Percentiles rank a stretch among this genome's conserved stretches.
Conservation (phyloP, 192 early-diverging fungal species). For the Backusella mclennaniae region DNA sequence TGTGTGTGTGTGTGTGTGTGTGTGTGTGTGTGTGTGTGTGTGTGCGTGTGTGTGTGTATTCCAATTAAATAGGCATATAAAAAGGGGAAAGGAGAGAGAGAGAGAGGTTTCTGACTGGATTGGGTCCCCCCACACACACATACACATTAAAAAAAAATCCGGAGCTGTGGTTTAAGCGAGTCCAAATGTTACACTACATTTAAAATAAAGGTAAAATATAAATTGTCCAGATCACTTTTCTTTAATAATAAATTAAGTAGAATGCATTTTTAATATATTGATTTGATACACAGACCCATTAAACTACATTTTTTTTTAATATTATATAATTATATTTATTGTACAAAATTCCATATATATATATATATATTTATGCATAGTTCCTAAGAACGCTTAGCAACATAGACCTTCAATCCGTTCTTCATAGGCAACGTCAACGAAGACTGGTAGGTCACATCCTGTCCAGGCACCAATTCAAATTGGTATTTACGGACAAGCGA, state of each 20-base stretch:
- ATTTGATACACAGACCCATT: neutral
- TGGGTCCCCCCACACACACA: neutral
- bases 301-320: neutral
- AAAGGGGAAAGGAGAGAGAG: neutral
- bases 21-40: no score
- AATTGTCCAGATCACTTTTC: neutral
- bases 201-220: neutral
- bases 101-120: neutral
- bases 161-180: constrained; percentile 1
- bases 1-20: neutral
- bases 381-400: constrained; percentile 16
- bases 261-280: neutral
- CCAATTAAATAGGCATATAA: neutral
- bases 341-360: no score
- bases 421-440: constrained; percentile 42
- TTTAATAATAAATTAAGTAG: no score
- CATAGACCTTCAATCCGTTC: constrained; percentile 26
- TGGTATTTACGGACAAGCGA: constrained; percentile 34
- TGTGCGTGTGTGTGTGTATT: no score
- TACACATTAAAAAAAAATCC: neutral
- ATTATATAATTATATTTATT: no score
- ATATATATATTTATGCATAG: neutral
- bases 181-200: neutral
- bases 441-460: constrained; percentile 26
- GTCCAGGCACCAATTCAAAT: constrained; percentile 36